These are phyloP conservation scores for Tilletiaria anomala DNA, from an alignment of 1,284 basidiomycete genomes.

Conservation along the genomic window DNA sequence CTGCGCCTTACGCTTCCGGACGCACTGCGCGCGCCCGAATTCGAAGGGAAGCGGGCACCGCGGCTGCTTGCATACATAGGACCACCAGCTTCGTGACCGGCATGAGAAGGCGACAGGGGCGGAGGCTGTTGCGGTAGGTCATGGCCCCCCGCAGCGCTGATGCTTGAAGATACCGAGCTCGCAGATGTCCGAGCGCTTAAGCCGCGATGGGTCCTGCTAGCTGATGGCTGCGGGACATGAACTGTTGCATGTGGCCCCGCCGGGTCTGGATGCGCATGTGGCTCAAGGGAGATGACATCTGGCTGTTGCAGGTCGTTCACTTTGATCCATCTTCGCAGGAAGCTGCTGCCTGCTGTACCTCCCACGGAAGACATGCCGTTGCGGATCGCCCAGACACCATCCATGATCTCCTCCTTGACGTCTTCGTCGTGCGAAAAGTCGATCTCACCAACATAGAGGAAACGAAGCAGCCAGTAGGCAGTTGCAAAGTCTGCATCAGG, in stretches of 20 bases:
- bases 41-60: no score
- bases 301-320: conserved; percentile 9
- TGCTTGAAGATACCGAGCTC: no score
- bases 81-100: no score
- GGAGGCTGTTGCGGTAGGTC: no score
- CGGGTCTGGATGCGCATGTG: no score
- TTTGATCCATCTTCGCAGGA: conserved; percentile 10
- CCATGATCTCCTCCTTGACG: conserved; percentile 12
- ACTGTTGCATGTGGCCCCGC: no score
- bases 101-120: no score
- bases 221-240: background rate
- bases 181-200: no score
- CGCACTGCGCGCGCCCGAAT: background rate
- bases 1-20: background rate
- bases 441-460: conserved; percentile 56
- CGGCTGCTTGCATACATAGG: no score
- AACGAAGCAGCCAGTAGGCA: conserved; percentile 67
- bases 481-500: conserved; percentile 70
- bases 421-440: conserved; percentile 28
- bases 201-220: background rate
- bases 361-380: conserved; percentile 4
- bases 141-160: no score
- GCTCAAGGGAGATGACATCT: background rate
- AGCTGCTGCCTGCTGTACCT: background rate
- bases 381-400: conserved; percentile 22